These are phyloP conservation scores for Wallacemonas rigidus DNA, from an alignment of 208 protist genomes.

Conservation along the genomic window DNA sequence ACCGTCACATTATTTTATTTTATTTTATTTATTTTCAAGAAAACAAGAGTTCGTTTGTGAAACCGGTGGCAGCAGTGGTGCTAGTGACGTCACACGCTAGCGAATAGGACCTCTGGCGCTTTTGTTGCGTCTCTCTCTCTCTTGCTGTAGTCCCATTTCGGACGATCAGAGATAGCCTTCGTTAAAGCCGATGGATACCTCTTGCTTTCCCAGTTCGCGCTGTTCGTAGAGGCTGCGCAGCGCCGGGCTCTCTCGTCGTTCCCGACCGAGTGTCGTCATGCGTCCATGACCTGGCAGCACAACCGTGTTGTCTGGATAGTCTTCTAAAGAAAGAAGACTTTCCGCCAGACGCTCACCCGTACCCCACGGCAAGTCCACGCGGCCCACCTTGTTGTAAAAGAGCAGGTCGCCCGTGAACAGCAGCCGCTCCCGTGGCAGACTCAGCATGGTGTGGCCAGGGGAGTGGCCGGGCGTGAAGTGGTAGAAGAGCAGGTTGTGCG, in stretches of 20 bases:
- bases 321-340: slow-evolving; percentile 74
- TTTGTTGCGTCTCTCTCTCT: not conserved
- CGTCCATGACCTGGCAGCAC: slow-evolving; percentile 86
- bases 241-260: slow-evolving; percentile 76
- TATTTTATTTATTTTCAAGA: no score
- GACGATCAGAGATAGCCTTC: slow-evolving; percentile 68
- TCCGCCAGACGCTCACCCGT: slow-evolving; percentile 80
- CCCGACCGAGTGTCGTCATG: slow-evolving; percentile 81
- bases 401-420: slow-evolving; percentile 88
- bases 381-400: slow-evolving; percentile 83
- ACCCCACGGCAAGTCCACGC: slow-evolving; percentile 86
- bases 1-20: no score
- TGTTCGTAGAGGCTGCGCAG: slow-evolving; percentile 76
- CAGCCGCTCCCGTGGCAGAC: slow-evolving; percentile 75
- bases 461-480: slow-evolving; percentile 90
- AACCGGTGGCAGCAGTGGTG: no score
- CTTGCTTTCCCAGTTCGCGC: slow-evolving; percentile 57
- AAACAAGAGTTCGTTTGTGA: no score
- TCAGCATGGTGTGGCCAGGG: slow-evolving; percentile 89
- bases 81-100: not conserved
- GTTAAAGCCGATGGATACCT: slow-evolving; percentile 81
- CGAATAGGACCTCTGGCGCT: not conserved
- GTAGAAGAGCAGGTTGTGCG: slow-evolving; percentile 76
- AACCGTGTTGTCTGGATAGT: slow-evolving; percentile 80
- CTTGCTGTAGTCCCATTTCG: not conserved